Conservation (phyloP, 2,329 filamentous ascomycete genomes). For the Bisporella sp. region DNA sequence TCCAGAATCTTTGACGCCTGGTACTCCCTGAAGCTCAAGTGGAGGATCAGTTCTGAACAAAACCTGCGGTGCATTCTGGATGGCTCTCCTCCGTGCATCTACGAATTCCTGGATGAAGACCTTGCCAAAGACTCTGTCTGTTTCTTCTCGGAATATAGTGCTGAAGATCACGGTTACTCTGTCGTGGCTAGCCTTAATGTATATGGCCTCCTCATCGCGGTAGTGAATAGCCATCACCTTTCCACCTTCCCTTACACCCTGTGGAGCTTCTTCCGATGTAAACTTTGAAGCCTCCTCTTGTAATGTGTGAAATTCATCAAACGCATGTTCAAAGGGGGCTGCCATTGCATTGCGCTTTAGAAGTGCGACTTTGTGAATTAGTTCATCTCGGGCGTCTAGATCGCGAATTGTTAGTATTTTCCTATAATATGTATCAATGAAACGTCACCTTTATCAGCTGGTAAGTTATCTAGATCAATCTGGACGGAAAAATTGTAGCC, state of each 20-base stretch:
- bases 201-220: conserved; percentile 97
- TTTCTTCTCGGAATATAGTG: conserved; percentile 96
- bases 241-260: conserved; percentile 82
- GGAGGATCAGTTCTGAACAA: conserved; percentile 93
- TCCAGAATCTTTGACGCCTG: conserved; percentile 68
- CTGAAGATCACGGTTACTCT: conserved; percentile 98
- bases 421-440: not conserved
- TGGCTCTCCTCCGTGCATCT: conserved; percentile 86
- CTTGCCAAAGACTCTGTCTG: conserved; percentile 94
- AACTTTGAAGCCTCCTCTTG: conserved; percentile 87
- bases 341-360: conserved; percentile 99
- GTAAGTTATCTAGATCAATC: conserved; percentile 82
- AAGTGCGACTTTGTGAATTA: conserved; percentile 81
- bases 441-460: conserved; percentile 62
- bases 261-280: conserved; percentile 87
- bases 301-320: conserved; percentile 82
- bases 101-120: conserved; percentile 99
- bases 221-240: conserved; percentile 96
- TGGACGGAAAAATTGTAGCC: conserved; percentile 95
- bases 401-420: conserved; percentile 5
- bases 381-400: conserved; percentile 70
- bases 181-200: conserved; percentile 95
- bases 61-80: conserved; percentile 97
- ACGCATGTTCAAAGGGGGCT: conserved; percentile 94
- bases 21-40: conserved; percentile 79